Percentiles rank a stretch among this genome's conserved stretches.
Conservation (phyloP, 2,329 filamentous ascomycete species). For the Akanthomyces uredinophilus region DNA sequence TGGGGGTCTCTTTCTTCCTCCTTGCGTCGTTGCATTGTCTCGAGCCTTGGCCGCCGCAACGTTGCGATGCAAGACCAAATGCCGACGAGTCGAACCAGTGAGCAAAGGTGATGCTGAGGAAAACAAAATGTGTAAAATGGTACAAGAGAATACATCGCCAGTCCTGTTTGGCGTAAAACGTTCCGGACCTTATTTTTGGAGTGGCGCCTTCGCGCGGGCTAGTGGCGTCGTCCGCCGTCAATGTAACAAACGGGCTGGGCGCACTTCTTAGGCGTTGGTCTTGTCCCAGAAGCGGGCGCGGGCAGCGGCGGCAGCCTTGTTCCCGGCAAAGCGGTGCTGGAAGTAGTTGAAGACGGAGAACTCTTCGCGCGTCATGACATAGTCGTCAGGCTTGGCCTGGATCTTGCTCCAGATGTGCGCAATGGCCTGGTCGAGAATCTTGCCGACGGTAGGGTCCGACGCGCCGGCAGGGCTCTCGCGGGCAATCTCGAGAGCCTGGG, state of each 20-base stretch:
- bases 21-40: background rate
- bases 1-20: background rate
- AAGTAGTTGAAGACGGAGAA: conserved; percentile 87
- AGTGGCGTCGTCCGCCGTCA: background rate
- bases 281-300: conserved; percentile 51
- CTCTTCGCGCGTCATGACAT: conserved; percentile 70
- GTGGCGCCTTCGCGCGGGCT: background rate
- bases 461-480: conserved; percentile 65
- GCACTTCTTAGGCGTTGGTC: conserved; percentile 27
- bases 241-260: background rate
- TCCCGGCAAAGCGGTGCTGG: conserved; percentile 58
- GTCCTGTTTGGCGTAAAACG: background rate
- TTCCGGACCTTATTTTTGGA: background rate
- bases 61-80: background rate
- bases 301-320: conserved; percentile 43
- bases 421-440: conserved; percentile 61
- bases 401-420: conserved; percentile 64
- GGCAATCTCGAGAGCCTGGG: conserved; percentile 68
- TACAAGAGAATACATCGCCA: background rate
- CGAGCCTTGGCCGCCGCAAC: background rate
- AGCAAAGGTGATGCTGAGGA: background rate
- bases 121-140: background rate
- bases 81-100: background rate
- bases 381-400: conserved; percentile 57
- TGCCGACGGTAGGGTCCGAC: conserved; percentile 56